Conservation (phyloP, 75 land plant species). For the Pinus albicaulis region DNA sequence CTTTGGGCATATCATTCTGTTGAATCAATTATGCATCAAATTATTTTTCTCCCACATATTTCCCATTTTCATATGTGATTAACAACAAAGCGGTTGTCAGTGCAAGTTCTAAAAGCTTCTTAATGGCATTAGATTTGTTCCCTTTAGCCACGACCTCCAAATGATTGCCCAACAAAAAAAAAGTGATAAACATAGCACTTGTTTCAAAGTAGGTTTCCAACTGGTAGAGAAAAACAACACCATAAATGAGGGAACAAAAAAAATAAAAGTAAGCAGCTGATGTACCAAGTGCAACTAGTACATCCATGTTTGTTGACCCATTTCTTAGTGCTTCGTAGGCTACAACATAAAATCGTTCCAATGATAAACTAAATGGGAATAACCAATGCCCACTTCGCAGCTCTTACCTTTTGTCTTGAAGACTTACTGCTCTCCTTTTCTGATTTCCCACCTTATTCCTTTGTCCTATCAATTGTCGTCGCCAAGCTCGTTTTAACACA, state of each 20-base stretch:
- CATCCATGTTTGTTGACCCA: conserved; percentile 95
- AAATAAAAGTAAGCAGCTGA: conserved; percentile 96
- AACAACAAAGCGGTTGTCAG: conserved; percentile 80
- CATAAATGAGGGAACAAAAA: conserved; percentile 59
- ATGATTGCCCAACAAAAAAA: conserved; percentile 87
- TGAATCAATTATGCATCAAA: conserved; percentile 80
- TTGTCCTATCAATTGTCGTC: too few relatives aligned
- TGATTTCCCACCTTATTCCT: too few relatives aligned
- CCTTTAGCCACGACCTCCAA: conserved; percentile 90
- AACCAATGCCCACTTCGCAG: conserved; percentile 80
- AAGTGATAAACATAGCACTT: conserved; percentile 93
- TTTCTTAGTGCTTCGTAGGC: conserved; percentile 59
- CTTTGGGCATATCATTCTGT: conserved; percentile 75
- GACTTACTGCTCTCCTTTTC: too few relatives aligned
- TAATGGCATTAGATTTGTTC: conserved; percentile 87
- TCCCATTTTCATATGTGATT: conserved; percentile 46
- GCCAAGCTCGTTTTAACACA: too few relatives aligned
- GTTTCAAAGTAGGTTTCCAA: conserved; percentile 94
- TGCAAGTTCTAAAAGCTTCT: conserved; percentile 79
- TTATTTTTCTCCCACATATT: conserved; percentile 53
- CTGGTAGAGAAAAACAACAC: too few relatives aligned
- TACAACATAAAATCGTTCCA: conserved; percentile 66
- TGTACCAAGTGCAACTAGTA: conserved; percentile 88
- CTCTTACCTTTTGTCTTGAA: too few relatives aligned
- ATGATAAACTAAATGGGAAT: conserved; percentile 88